Evolutionary conservation across 2,329 filamentous ascomycete species (phyloP).

Genomic region (Fusarium illudens): DNA sequence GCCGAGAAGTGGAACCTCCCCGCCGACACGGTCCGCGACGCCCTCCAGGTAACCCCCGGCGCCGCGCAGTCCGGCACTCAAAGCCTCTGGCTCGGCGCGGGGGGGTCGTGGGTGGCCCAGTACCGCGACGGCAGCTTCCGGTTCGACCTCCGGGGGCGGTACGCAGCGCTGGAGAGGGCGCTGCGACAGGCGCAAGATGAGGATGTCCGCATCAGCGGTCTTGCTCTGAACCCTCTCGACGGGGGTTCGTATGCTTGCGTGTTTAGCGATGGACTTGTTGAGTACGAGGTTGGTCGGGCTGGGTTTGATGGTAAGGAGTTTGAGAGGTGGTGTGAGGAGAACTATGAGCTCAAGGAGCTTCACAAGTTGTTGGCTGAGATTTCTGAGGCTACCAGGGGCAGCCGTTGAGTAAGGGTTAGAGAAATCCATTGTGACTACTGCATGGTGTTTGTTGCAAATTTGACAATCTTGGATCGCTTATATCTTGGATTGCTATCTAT

Average conservation of each 20-base stretch:
- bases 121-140: constrained; percentile 27
- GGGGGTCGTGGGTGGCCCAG: constrained; percentile 34
- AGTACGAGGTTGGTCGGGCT: constrained; percentile 11
- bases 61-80: constrained; percentile 12
- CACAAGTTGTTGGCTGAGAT: neutral
- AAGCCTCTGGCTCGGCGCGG: constrained; percentile 35
- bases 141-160: constrained; percentile 29
- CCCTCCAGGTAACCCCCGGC: constrained; percentile 12
- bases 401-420: neutral
- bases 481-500: neutral
- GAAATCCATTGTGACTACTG: neutral
- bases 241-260: constrained; percentile 22
- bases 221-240: constrained; percentile 29
- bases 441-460: neutral
- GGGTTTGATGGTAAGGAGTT: constrained; percentile 19
- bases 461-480: neutral
- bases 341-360: constrained; percentile 8
- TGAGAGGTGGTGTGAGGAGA: constrained; percentile 31
- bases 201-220: constrained; percentile 10
- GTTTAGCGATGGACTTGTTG: constrained; percentile 23
- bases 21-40: neutral
- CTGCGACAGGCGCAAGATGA: constrained; percentile 4
- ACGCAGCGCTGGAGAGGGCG: constrained; percentile 3
- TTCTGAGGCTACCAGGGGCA: neutral
- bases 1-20: constrained; percentile 32